phyloP scores from a whole-genome alignment of 306 rosid species.

The Aeschynomene evenia region DNA sequence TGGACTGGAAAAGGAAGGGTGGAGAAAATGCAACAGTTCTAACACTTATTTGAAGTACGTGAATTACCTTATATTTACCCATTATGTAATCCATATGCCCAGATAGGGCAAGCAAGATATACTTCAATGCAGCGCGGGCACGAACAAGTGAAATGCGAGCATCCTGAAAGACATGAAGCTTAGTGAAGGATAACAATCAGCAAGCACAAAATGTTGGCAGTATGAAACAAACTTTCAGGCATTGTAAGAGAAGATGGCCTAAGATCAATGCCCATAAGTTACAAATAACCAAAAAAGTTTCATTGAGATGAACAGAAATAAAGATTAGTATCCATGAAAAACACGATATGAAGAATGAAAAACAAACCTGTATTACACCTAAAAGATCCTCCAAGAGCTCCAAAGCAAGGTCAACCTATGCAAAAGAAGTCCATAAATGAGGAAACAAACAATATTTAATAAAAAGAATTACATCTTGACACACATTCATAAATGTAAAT shows the following conservation, averaged over 20 bases:
- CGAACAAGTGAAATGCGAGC: conserved; percentile 54
- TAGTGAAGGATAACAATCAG: conserved; percentile 1
- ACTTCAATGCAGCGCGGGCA: conserved; percentile 86
- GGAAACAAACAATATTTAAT: conserved; percentile 25
- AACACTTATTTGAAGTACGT: not conserved
- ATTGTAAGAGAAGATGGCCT: not conserved
- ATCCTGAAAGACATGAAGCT: conserved; percentile 50
- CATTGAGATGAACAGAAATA: conserved; percentile 19
- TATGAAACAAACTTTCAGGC: conserved; percentile 16
- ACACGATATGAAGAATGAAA: not conserved
- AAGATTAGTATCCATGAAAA: not conserved
- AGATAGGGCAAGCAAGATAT: conserved; percentile 81
- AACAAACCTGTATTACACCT: conserved; percentile 76
- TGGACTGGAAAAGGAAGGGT: not conserved
- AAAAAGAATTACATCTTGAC: not conserved
- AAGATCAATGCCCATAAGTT: conserved; percentile 1
- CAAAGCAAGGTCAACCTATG: conserved; percentile 79
- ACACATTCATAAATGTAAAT: not conserved
- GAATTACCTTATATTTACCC: conserved; percentile 78
- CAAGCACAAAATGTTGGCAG: conserved; percentile 13
- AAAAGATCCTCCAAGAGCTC: conserved; percentile 95
- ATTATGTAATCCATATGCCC: conserved; percentile 88
- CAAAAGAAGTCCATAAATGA: conserved; percentile 31
- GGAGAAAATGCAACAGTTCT: not conserved
- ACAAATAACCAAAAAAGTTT: conserved; percentile 8